phyloP scores from a whole-genome alignment of 768 basidiomycete species.

The Auricularia auricula-judae region DNA sequence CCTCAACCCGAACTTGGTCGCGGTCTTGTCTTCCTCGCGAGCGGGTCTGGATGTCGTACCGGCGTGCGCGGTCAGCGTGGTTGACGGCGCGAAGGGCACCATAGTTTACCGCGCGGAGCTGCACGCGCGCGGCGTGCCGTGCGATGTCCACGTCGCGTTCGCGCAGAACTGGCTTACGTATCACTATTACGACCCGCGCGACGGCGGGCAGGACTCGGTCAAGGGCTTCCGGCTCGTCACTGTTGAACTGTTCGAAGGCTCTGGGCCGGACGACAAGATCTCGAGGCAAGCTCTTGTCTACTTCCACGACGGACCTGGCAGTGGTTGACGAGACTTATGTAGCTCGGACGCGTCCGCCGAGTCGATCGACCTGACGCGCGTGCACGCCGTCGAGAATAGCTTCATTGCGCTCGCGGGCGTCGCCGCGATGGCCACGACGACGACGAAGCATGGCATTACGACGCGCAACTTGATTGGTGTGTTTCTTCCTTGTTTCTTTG shows the following conservation, averaged over 20 bases:
- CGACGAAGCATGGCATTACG: constrained; percentile 81
- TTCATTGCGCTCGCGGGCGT: constrained; percentile 62
- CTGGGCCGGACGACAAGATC: constrained; percentile 52
- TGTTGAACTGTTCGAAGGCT: constrained; percentile 84
- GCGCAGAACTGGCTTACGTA: constrained; percentile 93
- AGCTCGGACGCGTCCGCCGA: constrained; percentile 47
- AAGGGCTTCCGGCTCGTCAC: constrained; percentile 68
- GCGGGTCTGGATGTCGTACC: constrained; percentile 9
- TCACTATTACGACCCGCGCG: constrained; percentile 62
- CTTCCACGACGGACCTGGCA: too few species aligned
- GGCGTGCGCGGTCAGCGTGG: constrained; percentile 56
- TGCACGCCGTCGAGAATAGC: constrained; percentile 55
- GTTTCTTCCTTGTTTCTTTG: too few species aligned
- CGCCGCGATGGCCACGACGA: constrained; percentile 60
- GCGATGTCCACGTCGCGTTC: constrained; percentile 59
- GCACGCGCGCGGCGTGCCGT: constrained; percentile 31
- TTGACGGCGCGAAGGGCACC: constrained; percentile 74
- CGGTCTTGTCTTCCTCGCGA: constrained; percentile 44
- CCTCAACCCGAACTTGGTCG: constrained; percentile 70
- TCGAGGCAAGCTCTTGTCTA: constrained; percentile 37
- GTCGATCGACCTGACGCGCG: constrained; percentile 38
- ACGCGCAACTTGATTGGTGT: constrained; percentile 78
- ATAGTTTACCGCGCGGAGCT: constrained; percentile 57
- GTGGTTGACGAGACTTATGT: background rate
- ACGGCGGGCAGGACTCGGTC: constrained; percentile 31